These are phyloP conservation scores for Fusarium pseudonygamai DNA, from an alignment of 2,329 filamentous ascomycete species.

Conservation along the genomic window DNA sequence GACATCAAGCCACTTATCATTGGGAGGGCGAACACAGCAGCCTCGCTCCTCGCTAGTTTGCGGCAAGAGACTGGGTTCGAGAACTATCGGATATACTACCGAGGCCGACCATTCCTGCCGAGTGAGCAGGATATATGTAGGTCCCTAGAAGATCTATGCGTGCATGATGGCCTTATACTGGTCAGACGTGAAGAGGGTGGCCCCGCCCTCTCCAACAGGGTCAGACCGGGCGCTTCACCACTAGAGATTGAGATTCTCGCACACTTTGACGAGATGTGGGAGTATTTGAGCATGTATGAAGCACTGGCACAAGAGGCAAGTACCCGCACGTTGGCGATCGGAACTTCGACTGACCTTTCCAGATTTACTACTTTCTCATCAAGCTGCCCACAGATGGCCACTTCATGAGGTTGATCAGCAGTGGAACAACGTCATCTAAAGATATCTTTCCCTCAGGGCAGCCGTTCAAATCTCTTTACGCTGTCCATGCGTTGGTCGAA, in stretches of 20 bases:
- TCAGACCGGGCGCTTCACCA: constrained; percentile 62
- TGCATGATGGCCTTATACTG: constrained; percentile 72
- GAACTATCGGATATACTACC: constrained; percentile 77
- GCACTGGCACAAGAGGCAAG: constrained; percentile 72
- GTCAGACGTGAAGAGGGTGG: constrained; percentile 67
- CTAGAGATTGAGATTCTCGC: constrained; percentile 83
- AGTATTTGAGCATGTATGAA: constrained; percentile 79
- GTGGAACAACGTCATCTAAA: constrained; percentile 59
- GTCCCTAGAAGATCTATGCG: constrained; percentile 74
- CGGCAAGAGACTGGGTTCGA: constrained; percentile 77
- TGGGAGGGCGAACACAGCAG: constrained; percentile 75
- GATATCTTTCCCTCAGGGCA: constrained; percentile 75
- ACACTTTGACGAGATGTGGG: constrained; percentile 86
- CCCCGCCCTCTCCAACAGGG: constrained; percentile 53
- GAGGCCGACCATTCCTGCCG: constrained; percentile 72
- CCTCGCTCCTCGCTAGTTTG: constrained; percentile 74
- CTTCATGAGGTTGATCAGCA: constrained; percentile 67
- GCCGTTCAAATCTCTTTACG: constrained; percentile 79
- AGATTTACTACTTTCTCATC: constrained; percentile 76
- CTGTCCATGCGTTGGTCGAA: constrained; percentile 71
- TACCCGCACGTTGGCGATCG: background rate
- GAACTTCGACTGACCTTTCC: constrained; percentile 25
- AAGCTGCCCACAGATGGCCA: constrained; percentile 74
- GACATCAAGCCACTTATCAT: constrained; percentile 71
- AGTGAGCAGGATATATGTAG: constrained; percentile 66